Percentiles rank a stretch among this genome's conserved stretches.
Conservation (phyloP, 768 basidiomycete genomes). For the Lentinus tigrinus region DNA sequence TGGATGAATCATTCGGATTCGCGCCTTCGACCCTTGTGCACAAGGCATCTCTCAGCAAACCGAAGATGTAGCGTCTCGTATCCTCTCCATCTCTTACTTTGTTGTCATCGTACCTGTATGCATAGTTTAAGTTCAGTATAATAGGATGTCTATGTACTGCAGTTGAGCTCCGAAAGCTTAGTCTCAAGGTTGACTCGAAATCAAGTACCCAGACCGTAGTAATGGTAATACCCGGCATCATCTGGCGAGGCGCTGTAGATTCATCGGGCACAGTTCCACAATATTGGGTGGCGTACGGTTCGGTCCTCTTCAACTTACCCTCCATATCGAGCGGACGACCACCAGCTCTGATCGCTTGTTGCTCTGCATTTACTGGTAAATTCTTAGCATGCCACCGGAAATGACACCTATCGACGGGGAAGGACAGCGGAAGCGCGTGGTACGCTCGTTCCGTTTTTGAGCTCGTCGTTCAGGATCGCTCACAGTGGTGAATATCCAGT, state of each 20-base stretch:
- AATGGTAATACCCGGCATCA: too few species aligned
- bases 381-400: constrained; percentile 28
- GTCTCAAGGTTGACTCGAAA: too few species aligned
- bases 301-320: background rate
- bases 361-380: too few species aligned
- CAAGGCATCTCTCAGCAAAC: constrained; percentile 60
- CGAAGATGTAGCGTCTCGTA: constrained; percentile 47
- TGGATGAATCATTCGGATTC: constrained; percentile 80
- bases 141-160: too few species aligned
- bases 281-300: background rate
- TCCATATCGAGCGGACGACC: background rate
- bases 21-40: constrained; percentile 83
- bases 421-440: constrained; percentile 79
- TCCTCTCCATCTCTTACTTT: background rate
- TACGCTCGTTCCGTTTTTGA: constrained; percentile 34
- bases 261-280: constrained; percentile 8
- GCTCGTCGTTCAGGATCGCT: background rate
- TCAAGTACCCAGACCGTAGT: too few species aligned
- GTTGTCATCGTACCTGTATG: too few species aligned
- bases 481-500: constrained; percentile 43
- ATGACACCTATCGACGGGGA: constrained; percentile 54
- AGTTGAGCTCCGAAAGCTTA: too few species aligned
- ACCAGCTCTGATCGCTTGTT: background rate
- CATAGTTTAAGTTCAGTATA: too few species aligned
- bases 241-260: constrained; percentile 5